Evolutionary conservation across 768 basidiomycete species (phyloP).

Genomic region (Leucocoprinus birnbaumii): DNA sequence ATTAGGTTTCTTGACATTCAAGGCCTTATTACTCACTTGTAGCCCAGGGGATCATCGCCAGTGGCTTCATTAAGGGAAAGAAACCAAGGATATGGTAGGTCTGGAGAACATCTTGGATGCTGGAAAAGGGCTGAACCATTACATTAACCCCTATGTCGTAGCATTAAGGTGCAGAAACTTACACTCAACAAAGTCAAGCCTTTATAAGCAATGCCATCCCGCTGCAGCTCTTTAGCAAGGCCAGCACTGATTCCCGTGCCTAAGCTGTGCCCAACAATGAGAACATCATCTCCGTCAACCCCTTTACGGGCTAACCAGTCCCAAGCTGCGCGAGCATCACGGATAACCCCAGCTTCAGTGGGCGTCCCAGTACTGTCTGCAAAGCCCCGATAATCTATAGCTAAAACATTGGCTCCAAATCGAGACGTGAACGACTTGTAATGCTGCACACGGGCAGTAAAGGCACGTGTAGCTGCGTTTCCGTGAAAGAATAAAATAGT

Average conservation of each 20-base stretch:
- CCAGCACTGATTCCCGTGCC: slow-evolving; percentile 77
- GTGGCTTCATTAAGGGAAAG: slow-evolving; percentile 71
- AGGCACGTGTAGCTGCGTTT: slow-evolving; percentile 80
- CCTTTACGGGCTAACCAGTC: slow-evolving; percentile 69
- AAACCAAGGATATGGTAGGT: slow-evolving; percentile 67
- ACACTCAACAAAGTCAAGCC: slow-evolving; percentile 50
- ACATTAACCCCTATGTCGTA: not conserved
- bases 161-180: slow-evolving; percentile 27
- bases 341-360: slow-evolving; percentile 66
- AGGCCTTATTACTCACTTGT: slow-evolving; percentile 47
- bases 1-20: slow-evolving; percentile 13
- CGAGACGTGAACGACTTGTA: slow-evolving; percentile 67
- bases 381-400: slow-evolving; percentile 91
- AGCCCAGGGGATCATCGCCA: slow-evolving; percentile 62
- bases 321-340: slow-evolving; percentile 78
- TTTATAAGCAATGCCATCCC: slow-evolving; percentile 36
- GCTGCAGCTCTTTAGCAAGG: slow-evolving; percentile 45
- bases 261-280: slow-evolving; percentile 84
- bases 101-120: slow-evolving; percentile 59
- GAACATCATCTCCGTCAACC: slow-evolving; percentile 53
- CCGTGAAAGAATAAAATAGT: slow-evolving; percentile 94
- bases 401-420: slow-evolving; percentile 72
- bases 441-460: slow-evolving; percentile 59
- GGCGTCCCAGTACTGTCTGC: slow-evolving; percentile 83
- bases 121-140: slow-evolving; percentile 49